These are phyloP conservation scores for Hordeum marinum DNA, from an alignment of 176 grass and related monocot genomes.

Conservation along the genomic window DNA sequence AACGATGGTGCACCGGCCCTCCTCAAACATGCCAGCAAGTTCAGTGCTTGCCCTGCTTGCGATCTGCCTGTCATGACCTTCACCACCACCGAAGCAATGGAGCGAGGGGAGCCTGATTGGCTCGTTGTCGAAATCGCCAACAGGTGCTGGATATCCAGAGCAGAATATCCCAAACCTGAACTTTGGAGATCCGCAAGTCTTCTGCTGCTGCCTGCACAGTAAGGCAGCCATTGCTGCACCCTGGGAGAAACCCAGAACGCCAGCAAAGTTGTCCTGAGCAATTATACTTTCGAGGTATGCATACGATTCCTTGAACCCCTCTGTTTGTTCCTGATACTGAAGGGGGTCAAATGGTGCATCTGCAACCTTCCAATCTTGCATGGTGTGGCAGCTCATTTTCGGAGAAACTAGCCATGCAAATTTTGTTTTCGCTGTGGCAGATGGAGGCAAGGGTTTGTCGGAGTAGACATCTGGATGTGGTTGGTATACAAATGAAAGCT, in stretches of 20 bases:
- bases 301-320: constrained; percentile 73
- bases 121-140: constrained; percentile 14
- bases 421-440: constrained; percentile 41
- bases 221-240: constrained; percentile 75
- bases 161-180: constrained; percentile 78
- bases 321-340: constrained; percentile 75
- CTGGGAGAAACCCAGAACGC: constrained; percentile 89
- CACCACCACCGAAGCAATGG: constrained; percentile 68
- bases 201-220: constrained; percentile 68
- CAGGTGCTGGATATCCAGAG: constrained; percentile 55
- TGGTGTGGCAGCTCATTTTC: constrained; percentile 3
- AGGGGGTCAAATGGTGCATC: constrained; percentile 58
- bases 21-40: constrained; percentile 52
- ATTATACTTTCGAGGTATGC: constrained; percentile 43
- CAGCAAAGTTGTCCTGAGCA: constrained; percentile 45
- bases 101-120: constrained; percentile 64
- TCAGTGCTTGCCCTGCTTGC: constrained; percentile 41
- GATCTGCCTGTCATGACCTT: constrained; percentile 79
- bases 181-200: background rate
- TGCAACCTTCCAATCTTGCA: constrained; percentile 57
- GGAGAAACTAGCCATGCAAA: constrained; percentile 68
- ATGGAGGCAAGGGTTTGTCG: constrained; percentile 17
- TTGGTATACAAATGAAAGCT: constrained; percentile 71
- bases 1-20: constrained; percentile 35
- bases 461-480: constrained; percentile 15